phyloP scores from a whole-genome alignment of 495 filamentous ascomycete genomes.

The Gamarada debralockiae region DNA sequence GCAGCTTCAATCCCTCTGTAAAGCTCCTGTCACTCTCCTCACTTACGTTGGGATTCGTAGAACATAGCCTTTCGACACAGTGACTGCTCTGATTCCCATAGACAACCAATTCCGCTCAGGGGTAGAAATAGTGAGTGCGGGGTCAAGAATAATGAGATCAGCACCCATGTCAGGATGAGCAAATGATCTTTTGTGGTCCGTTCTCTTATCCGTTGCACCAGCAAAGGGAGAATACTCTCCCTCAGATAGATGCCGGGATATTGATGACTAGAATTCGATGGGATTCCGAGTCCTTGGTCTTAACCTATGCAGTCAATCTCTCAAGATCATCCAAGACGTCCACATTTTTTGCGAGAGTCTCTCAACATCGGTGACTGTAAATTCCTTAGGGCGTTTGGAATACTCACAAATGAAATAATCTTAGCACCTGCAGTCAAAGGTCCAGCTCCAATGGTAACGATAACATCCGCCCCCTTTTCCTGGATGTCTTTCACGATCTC shows the following conservation, averaged over 20 bases:
- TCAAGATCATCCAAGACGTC: slow-evolving; percentile 38
- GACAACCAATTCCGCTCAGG: slow-evolving; percentile 58
- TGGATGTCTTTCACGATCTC: slow-evolving; percentile 47
- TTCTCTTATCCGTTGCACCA: slow-evolving; percentile 50
- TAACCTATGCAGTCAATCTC: slow-evolving; percentile 34
- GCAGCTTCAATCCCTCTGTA: slow-evolving; percentile 37
- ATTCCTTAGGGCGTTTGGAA: neutral
- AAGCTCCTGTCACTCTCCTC: slow-evolving; percentile 23
- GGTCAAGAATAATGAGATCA: slow-evolving; percentile 55
- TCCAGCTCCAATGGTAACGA: slow-evolving; percentile 60
- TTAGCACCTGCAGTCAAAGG: slow-evolving; percentile 60
- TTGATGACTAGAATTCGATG: slow-evolving; percentile 52
- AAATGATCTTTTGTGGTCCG: slow-evolving; percentile 51
- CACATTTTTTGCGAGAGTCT: slow-evolving; percentile 40
- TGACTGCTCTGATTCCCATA: slow-evolving; percentile 61
- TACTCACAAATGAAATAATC: slow-evolving; percentile 45
- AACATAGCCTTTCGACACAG: slow-evolving; percentile 57
- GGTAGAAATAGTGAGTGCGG: slow-evolving; percentile 48
- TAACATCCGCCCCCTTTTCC: slow-evolving; percentile 44
- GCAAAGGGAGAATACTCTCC: slow-evolving; percentile 56
- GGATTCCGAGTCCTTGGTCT: slow-evolving; percentile 14
- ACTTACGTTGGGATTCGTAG: slow-evolving; percentile 1
- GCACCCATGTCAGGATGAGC: slow-evolving; percentile 41
- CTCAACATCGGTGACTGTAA: neutral
- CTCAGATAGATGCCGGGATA: slow-evolving; percentile 61